Evolutionary conservation across 306 rosid species (phyloP), one percentile per base, ranked within the genome.

Genomic region (Calophaca sinica): DNA sequence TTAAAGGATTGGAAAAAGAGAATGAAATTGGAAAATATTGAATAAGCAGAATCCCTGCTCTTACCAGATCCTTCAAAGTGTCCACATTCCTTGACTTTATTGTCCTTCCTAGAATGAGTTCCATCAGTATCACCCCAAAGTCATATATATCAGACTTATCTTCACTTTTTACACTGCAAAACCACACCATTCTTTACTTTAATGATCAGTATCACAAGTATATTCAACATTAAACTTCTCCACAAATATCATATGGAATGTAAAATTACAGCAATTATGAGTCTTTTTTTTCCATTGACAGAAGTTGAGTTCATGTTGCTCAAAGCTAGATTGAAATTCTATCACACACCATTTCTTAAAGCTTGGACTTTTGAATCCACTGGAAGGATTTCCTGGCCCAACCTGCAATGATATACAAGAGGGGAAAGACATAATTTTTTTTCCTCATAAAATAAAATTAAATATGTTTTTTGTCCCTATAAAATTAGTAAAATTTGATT

Each of bases 41-140:
- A 48, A 59, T 11, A 42, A 58, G 66, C 42, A 68, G 29, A 62
- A 69, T 26, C 13, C 13, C 32, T 29, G 52, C 26, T 45, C 38
- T 86, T 82, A 92, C 98, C 96, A 85, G 88, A 74, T 88, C 86
- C 64, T 74, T 86, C 38, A 87, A 81, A 32, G 77, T 85, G 38
- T 80, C 83, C 14, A 78, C 92, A 80, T 81, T 74, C 62, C 72
- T 86, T 15, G 86, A 86, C 67, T 83, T 88, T 48, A 85, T 69
- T 36, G 88, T 83, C 85, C 91, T 85, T 61, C 98, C 98, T 44
- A 88, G 79, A 74, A 94, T 94, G 77, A 92, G 73, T 84, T 94
- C 97, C 80, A 88, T 81, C 68, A 94, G 66, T 41, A 94, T 88
- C 54, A 86, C 89, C 70, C 97, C 97, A 73, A 88, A 91, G 83